phyloP scores from a whole-genome alignment of 2,329 filamentous ascomycete species.

The Basipetospora chlamydospora region DNA sequence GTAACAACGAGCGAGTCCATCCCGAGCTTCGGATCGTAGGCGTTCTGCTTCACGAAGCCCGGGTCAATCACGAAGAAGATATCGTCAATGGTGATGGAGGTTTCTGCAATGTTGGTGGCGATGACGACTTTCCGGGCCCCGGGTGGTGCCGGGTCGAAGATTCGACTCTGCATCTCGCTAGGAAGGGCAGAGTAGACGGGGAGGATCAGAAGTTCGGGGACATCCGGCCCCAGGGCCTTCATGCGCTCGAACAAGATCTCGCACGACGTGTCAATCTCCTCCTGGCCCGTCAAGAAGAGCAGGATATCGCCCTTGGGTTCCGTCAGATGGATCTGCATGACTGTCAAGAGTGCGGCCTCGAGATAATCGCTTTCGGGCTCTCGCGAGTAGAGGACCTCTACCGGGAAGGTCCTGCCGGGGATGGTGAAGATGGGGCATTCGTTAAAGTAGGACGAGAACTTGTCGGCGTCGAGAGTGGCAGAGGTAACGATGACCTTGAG shows the following conservation, averaged over 20 bases:
- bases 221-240: constrained; percentile 81
- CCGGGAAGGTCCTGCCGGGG: constrained; percentile 84
- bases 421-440: constrained; percentile 94
- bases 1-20: constrained; percentile 96
- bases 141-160: constrained; percentile 83
- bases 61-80: constrained; percentile 97
- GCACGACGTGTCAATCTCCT: constrained; percentile 92
- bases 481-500: constrained; percentile 94
- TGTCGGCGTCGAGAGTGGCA: constrained; percentile 90
- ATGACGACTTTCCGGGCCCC: constrained; percentile 90
- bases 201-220: constrained; percentile 82
- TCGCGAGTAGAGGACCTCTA: constrained; percentile 87
- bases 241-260: constrained; percentile 90
- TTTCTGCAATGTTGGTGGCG: constrained; percentile 96
- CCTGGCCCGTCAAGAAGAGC: constrained; percentile 92
- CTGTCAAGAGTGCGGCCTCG: constrained; percentile 83
- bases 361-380: constrained; percentile 95
- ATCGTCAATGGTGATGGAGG: constrained; percentile 92
- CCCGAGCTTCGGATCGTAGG: constrained; percentile 88
- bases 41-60: constrained; percentile 95
- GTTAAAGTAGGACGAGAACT: constrained; percentile 94
- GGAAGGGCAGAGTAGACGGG: constrained; percentile 94
- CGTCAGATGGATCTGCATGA: constrained; percentile 95
- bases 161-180: constrained; percentile 81
- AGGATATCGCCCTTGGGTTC: constrained; percentile 88